phyloP scores from a whole-genome alignment of 2,329 filamentous ascomycete species.

The Aphanoascus verrucosus region DNA sequence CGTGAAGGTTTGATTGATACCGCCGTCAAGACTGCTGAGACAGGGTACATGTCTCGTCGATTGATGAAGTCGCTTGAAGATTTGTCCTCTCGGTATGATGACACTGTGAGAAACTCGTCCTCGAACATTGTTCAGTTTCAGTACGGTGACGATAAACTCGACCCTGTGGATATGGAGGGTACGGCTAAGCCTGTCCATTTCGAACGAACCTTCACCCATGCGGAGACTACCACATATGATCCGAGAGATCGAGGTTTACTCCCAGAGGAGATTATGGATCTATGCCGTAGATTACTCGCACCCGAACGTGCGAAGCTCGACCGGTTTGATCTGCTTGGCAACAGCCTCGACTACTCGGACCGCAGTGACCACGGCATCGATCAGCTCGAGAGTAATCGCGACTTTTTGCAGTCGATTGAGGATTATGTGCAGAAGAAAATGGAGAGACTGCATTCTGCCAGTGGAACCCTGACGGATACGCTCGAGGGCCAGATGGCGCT shows the following conservation, averaged over 20 bases:
- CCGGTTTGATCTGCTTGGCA: constrained; percentile 51
- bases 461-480: constrained; percentile 26
- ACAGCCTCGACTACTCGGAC: constrained; percentile 59
- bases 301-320: constrained; percentile 56
- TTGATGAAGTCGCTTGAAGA: constrained; percentile 98
- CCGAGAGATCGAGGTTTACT: constrained; percentile 63
- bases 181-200: constrained; percentile 87
- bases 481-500: constrained; percentile 28
- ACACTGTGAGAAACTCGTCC: constrained; percentile 84
- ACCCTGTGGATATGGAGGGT: constrained; percentile 96
- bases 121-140: constrained; percentile 91
- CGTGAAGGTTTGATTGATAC: constrained; percentile 98
- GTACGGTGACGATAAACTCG: constrained; percentile 89
- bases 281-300: constrained; percentile 58
- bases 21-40: constrained; percentile 96
- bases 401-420: constrained; percentile 69
- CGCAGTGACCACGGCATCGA: constrained; percentile 57
- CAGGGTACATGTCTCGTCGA: constrained; percentile 95
- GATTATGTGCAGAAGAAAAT: constrained; percentile 58
- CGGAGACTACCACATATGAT: constrained; percentile 63
- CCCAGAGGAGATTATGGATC: constrained; percentile 59
- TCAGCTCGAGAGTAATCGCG: constrained; percentile 69
- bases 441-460: constrained; percentile 42
- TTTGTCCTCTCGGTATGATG: constrained; percentile 82
- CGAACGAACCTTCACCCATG: constrained; percentile 77